A percentile compares a stretch with the other conserved stretches of the same genome.
These are phyloP conservation scores for Brettanomyces bruxellensis DNA, from an alignment of 805 yeast species.

Conservation along the genomic window DNA sequence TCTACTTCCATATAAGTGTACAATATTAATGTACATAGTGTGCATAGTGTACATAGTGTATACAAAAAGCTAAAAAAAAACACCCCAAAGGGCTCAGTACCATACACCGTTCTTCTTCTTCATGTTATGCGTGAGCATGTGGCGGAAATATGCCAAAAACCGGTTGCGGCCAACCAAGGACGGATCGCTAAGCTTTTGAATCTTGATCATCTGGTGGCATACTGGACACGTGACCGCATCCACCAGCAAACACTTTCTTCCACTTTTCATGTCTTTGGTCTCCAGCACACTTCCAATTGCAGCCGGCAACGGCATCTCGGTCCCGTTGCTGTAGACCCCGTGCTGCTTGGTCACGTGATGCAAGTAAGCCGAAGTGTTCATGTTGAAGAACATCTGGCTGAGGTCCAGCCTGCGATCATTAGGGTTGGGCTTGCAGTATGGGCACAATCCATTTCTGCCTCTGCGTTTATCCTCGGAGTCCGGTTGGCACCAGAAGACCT, in stretches of 20 bases:
- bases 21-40: too few relatives aligned
- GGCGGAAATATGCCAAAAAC: conserved; percentile 21
- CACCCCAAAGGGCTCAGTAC: too few relatives aligned
- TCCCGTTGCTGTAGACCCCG: conserved; percentile 24
- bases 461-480: not conserved
- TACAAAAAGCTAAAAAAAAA: too few relatives aligned
- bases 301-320: conserved; percentile 20
- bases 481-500: conserved; percentile 7
- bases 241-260: not conserved
- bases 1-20: too few relatives aligned
- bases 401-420: conserved; percentile 6
- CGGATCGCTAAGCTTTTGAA: conserved; percentile 6
- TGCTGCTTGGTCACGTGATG: conserved; percentile 26
- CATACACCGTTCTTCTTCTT: not conserved
- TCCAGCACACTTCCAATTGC: conserved; percentile 9
- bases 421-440: conserved; percentile 17
- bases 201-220: conserved; percentile 14
- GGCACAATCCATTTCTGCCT: conserved; percentile 19
- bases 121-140: conserved; percentile 11
- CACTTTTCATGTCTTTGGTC: not conserved
- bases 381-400: not conserved
- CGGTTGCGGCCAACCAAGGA: conserved; percentile 8
- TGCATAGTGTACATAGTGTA: too few relatives aligned
- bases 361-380: conserved; percentile 16
- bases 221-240: conserved; percentile 17